Evolutionary conservation across 2,329 filamentous ascomycete genomes (phyloP).

Genomic region (Hysterium pulicare): DNA sequence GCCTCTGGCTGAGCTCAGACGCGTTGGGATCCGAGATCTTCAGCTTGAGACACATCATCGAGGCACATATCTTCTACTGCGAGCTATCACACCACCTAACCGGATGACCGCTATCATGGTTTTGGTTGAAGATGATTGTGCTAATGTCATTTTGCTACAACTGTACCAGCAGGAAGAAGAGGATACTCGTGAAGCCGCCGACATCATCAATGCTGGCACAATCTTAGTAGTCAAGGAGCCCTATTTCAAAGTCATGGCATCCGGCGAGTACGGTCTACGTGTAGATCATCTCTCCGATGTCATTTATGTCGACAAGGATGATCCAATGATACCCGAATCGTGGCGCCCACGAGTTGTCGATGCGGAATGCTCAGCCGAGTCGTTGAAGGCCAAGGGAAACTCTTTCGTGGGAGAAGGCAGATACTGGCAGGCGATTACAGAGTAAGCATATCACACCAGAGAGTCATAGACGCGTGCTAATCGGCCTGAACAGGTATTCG

Average conservation of each 20-base stretch:
- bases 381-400: constrained; percentile 32
- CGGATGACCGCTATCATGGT: constrained; percentile 22
- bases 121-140: constrained; percentile 8
- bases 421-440: not conserved
- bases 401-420: constrained; percentile 18
- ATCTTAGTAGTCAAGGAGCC: constrained; percentile 54
- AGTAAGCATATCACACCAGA: constrained; percentile 3
- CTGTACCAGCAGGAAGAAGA: constrained; percentile 34
- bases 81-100: constrained; percentile 24
- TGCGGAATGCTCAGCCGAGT: constrained; percentile 8
- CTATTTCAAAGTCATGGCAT: constrained; percentile 44
- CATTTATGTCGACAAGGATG: constrained; percentile 32
- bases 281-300: constrained; percentile 55
- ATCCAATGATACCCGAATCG: constrained; percentile 40
- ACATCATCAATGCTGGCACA: constrained; percentile 29
- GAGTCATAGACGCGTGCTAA: constrained; percentile 5
- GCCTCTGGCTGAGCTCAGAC: constrained; percentile 10
- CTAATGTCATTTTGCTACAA: constrained; percentile 8
- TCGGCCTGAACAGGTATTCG: constrained; percentile 33
- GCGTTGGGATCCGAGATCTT: constrained; percentile 30
- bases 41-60: constrained; percentile 41
- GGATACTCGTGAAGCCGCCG: constrained; percentile 17
- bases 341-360: constrained; percentile 27
- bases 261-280: constrained; percentile 44
- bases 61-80: constrained; percentile 33